phyloP scores from a whole-genome alignment of 2,329 filamentous ascomycete species.

The Fusarium mundagurra region DNA sequence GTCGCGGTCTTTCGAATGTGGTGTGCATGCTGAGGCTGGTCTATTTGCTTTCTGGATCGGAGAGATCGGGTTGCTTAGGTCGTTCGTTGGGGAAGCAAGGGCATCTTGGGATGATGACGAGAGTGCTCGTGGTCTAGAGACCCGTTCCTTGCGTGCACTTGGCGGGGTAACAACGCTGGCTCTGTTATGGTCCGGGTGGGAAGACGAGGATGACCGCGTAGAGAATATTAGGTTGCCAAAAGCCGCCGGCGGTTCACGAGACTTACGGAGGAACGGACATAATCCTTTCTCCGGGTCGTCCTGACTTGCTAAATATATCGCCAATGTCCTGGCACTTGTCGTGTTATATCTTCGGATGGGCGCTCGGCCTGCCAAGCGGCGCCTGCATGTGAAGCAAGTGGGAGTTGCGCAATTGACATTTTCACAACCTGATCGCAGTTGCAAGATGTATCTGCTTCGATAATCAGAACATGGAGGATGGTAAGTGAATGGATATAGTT shows the following conservation, averaged over 20 bases:
- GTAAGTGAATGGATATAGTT: not conserved
- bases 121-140: not conserved
- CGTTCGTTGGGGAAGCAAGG: not conserved
- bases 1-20: not conserved
- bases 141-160: slow-evolving; percentile 4
- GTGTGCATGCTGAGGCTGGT: not conserved
- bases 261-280: slow-evolving; percentile 63
- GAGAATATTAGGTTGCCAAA: slow-evolving; percentile 60
- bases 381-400: slow-evolving; percentile 84
- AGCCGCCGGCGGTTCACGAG: slow-evolving; percentile 56
- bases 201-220: slow-evolving; percentile 33
- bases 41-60: not conserved
- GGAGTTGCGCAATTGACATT: slow-evolving; percentile 74
- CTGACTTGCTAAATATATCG: slow-evolving; percentile 81
- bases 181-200: slow-evolving; percentile 34
- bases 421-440: slow-evolving; percentile 85
- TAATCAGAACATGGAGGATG: slow-evolving; percentile 11
- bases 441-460: slow-evolving; percentile 73
- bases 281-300: slow-evolving; percentile 78
- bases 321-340: slow-evolving; percentile 83
- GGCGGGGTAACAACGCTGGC: slow-evolving; percentile 1
- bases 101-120: slow-evolving; percentile 14
- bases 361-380: slow-evolving; percentile 70
- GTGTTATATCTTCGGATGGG: slow-evolving; percentile 83
- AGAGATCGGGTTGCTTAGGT: not conserved